Evolutionary conservation across 1,284 basidiomycete species (phyloP), one percentile per base, ranked within the genome.

Genomic region (Cystobasidium pallidum): DNA sequence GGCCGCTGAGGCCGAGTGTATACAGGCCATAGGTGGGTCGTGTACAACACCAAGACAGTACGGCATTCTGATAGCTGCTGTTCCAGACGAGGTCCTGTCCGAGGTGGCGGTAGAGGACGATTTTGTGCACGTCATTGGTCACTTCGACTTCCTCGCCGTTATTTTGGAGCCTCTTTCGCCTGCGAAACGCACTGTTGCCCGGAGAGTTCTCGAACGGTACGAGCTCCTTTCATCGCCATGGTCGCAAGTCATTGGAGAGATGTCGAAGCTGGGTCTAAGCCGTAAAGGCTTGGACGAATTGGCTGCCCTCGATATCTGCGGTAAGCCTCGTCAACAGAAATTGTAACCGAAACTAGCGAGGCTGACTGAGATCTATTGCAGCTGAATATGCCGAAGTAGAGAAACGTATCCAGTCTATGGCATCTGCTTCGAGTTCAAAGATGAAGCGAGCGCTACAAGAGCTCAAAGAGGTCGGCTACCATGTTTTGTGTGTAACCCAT

Each of bases 1-100:
- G 4, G 77, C 76, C 0, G 75, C 75, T 47, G 77, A 78, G 47
- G 76, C 77, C 2, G 77, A 78, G 49, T 74, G 75, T 39, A 61
- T 78, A 15, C 61, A 63, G 30, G 61, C 52, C 15, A 57, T 64
- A 34, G 67, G 67, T 70, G 26, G 34, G 67, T 39, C 30, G 7
- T 6, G 26, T 47, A n/a, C n/a, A n/a, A n/a, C n/a, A n/a, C n/a
- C n/a, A n/a, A n/a, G n/a, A n/a, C n/a, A n/a, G n/a, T n/a, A n/a
- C n/a, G n/a, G n/a, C n/a, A 26, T 26, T 30, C 26, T 11, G 3
- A 32, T 7, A 41, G 2, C 11, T 10, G 11, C 17, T 30, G 26
- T 4, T 47, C 45, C 73, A 58, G 77, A 78, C 19, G 77, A 78
- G 57, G 72, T 77, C 19, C 73, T 78, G 47, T 45, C 47, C 3